Base-by-base conservation (phyloP, 2,329 filamentous ascomycete genomes). In the Lachnellula hyalina region DNA sequence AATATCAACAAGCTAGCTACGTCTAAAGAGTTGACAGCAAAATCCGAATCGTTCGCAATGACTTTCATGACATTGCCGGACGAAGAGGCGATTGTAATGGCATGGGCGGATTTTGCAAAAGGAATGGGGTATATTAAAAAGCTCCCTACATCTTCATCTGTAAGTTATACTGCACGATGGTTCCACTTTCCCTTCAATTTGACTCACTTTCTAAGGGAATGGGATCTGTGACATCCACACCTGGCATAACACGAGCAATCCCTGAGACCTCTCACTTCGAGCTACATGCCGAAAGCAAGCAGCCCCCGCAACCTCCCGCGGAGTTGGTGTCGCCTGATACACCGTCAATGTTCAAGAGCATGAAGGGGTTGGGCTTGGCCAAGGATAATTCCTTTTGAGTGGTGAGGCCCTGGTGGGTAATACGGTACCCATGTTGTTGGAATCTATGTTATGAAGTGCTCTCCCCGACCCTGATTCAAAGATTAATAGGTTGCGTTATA, bases 61-160 rank as follows among this genome's bases (percentile, higher is more conserved):
- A 60, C 64, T 2, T 74, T 71, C 41, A 72, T 74, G 70, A 63
- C 58, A 5, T 44, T 72, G 3, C 63, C 66, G 0, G 72, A 72
- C 35, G 73, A 74, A 45, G 71, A 72, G 19, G 55, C 64, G 15
- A 67, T 74, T 40, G 67, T 75, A 6, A 54, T 75, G 51, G 71
- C 70, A 1, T 74, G 73, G 73, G 65, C 67, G n/a, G 73, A 74
- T 53, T 53, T 65, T 5, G 60, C 63, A 0, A 73, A 71, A 55
- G 63, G 57, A 1, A 57, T 60, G 14, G 73, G 67, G 0, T 71
- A 63, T 49, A 53, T 71, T 17, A 70, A 68, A 53, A 71, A 69
- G 55, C 38, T 41, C 15, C 17, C 38, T n/a, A 17, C 15, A 41
- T 19, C 38, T 41, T 49, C 47, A 35, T 36, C 23, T 21, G 54